Evolutionary conservation across 1,284 basidiomycete genomes (phyloP), one percentile per base, ranked within the genome.

Genomic region (Cronartium quercuum): DNA sequence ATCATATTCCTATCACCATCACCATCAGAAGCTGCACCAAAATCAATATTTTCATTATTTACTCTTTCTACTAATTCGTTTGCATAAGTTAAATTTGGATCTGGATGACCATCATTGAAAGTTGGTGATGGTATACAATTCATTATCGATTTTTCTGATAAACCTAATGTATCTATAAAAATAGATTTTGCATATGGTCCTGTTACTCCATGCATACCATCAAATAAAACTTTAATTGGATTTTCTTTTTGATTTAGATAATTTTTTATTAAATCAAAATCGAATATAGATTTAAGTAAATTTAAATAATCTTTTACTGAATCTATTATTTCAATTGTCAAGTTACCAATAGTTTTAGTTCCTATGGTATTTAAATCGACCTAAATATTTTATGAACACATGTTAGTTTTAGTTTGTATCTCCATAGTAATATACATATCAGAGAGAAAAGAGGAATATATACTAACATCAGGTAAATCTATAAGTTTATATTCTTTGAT

Each of bases 1-100:
- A 99, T 98, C 95, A 98, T 98, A 86, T 98, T 98, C 77, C 95
- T 86, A 83, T 98, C 95, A 58, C 95, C 95, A 81, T 98, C 95
- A 65, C 95, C 95, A 82, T 99, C 95, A 77, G 90, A 92, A 4
- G 95, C 95, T 42, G 96, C 96, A 76, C 95, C 95, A 80, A 99
- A 98, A 65, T 88, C 86, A 79, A 98, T 94, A 79, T 88, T 86
- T 71, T 91, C 86, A 80, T 85, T 85, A 83, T 98, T 94, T 51
- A 98, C 95, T 21, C 86, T 89, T 78, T 94, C 91, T 66, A 99
- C 95, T 71, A 99, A 89, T 37, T 89, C 87, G 84, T 94, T 92
- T 9, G 96, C 95, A 83, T 98, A 99, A 13, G 94, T 98, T 78
- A 99, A 84, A 85, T 99, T 99, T 44, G 95, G 95, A 83, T 99